Percentiles rank a stretch among this genome's conserved stretches.
Conservation (phyloP, 352 stramenopile species). For the Phytophthora kernoviae region DNA sequence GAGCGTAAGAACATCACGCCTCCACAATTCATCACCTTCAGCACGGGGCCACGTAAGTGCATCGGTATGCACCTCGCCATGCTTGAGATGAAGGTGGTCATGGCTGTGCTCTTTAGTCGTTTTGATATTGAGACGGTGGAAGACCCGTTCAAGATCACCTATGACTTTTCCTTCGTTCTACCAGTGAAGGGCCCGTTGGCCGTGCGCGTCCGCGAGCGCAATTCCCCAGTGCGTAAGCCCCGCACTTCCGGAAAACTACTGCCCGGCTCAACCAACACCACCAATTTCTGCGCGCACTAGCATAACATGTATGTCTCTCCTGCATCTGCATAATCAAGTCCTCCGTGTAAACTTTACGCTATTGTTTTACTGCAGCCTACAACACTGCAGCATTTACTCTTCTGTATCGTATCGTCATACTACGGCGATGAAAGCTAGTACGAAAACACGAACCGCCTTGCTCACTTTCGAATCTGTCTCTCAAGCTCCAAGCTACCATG, state of each 20-base stretch:
- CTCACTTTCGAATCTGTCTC: too few relatives aligned
- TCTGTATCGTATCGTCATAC: too few relatives aligned
- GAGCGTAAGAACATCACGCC: constrained; percentile 36
- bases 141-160: constrained; percentile 32
- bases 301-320: too few relatives aligned
- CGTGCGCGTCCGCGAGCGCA: constrained; percentile 20
- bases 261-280: too few relatives aligned
- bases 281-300: neutral
- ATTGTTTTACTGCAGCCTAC: too few relatives aligned
- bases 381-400: too few relatives aligned
- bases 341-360: too few relatives aligned
- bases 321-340: too few relatives aligned
- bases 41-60: constrained; percentile 50
- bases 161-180: constrained; percentile 35
- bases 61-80: constrained; percentile 46
- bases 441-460: too few relatives aligned
- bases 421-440: too few relatives aligned
- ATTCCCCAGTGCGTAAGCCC: neutral
- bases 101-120: constrained; percentile 33
- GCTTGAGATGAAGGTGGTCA: constrained; percentile 47
- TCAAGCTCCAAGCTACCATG: too few relatives aligned
- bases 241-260: too few relatives aligned
- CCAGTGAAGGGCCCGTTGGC: constrained; percentile 37
- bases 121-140: constrained; percentile 37
- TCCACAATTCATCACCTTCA: constrained; percentile 56